These are phyloP conservation scores for Acanthamoeba triangularis DNA, from an alignment of 208 protist species.

Conservation along the genomic window DNA sequence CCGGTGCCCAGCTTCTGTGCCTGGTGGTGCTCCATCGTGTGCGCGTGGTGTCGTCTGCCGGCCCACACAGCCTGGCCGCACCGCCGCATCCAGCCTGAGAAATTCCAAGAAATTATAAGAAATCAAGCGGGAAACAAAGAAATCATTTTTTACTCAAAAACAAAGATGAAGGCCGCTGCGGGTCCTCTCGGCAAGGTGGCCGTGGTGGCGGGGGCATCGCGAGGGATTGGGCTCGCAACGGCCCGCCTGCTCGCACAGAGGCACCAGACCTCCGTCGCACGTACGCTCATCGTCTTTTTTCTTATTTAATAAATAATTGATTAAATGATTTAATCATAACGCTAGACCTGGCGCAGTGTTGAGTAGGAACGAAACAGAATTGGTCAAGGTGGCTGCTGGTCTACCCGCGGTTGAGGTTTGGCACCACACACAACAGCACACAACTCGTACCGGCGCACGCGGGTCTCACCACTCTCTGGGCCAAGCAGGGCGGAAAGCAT, in stretches of 20 bases:
- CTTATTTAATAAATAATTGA: no score
- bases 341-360: background rate
- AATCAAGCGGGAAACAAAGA: background rate
- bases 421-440: no score
- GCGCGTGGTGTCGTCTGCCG: background rate
- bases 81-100: no score
- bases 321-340: no score
- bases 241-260: background rate
- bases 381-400: background rate
- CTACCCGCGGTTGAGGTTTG: background rate
- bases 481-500: background rate
- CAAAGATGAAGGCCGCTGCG: background rate
- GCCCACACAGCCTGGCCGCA: no score
- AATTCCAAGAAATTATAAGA: background rate
- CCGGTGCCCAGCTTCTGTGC: background rate
- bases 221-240: conserved; percentile 22
- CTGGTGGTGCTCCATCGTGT: background rate
- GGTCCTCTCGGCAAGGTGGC: background rate
- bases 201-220: conserved; percentile 34
- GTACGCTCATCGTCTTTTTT: background rate
- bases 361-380: background rate
- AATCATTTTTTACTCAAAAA: background rate
- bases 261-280: background rate
- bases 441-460: no score
- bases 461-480: background rate